phyloP scores from a whole-genome alignment of 2,329 filamentous ascomycete species.

The Arthrinium puccinioides region DNA sequence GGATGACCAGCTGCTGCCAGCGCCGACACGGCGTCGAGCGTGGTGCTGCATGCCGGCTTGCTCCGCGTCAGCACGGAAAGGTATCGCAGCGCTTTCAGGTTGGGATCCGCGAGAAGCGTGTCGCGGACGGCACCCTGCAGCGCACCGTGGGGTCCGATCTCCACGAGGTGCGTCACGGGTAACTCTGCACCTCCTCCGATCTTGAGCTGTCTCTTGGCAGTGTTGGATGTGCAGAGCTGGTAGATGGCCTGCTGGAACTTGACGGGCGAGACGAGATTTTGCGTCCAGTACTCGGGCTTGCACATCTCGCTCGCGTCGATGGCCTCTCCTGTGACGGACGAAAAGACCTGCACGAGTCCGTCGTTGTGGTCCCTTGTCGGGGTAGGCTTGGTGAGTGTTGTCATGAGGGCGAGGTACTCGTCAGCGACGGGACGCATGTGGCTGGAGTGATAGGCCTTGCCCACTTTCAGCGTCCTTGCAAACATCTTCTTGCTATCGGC shows the following conservation, averaged over 20 bases:
- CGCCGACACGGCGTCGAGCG: constrained; percentile 11
- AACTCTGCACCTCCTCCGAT: constrained; percentile 9
- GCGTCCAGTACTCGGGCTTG: constrained; percentile 19
- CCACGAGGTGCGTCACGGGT: constrained; percentile 16
- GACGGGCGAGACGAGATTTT: constrained; percentile 27
- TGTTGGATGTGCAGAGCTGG: constrained; percentile 3
- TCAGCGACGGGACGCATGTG: constrained; percentile 29
- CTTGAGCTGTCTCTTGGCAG: constrained; percentile 2
- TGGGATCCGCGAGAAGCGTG: constrained; percentile 11
- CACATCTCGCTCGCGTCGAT: constrained; percentile 14
- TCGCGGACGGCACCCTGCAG: constrained; percentile 27
- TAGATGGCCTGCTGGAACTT: constrained; percentile 24
- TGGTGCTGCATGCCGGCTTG: constrained; percentile 20
- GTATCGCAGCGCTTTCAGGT: constrained; percentile 1
- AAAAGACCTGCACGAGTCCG: constrained; percentile 16
- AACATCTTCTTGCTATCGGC: constrained; percentile 20
- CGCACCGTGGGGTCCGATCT: constrained; percentile 27
- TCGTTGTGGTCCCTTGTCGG: constrained; percentile 3
- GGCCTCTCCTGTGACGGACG: constrained; percentile 18
- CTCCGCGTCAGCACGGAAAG: constrained; percentile 19
- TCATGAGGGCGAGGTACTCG: constrained; percentile 22
- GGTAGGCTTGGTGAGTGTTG: constrained; percentile 10
- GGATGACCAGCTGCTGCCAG: constrained; percentile 18
- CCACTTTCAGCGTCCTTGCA: constrained; percentile 29
- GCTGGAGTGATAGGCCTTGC: constrained; percentile 35